These are phyloP conservation scores for Aspergillus japonicus DNA, from an alignment of 2,329 filamentous ascomycete species.

Conservation along the genomic window DNA sequence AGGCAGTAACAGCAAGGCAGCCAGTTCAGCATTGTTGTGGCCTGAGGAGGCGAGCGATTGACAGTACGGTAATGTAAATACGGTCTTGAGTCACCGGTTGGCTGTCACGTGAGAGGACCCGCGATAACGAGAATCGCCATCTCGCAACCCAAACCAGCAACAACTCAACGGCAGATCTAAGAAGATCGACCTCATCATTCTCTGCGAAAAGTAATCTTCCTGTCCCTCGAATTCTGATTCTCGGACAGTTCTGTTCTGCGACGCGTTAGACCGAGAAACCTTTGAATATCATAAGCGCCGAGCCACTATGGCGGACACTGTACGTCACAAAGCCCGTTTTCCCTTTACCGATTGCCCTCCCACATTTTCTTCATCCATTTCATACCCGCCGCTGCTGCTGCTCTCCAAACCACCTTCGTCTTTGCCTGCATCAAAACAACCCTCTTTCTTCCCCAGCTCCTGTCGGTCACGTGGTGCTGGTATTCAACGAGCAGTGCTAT, in stretches of 20 bases:
- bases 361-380: conserved; percentile 40
- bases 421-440: conserved; percentile 13
- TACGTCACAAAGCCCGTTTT: conserved; percentile 40
- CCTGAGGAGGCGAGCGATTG: neutral
- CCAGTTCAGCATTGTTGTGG: neutral
- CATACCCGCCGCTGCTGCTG: conserved; percentile 9
- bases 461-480: neutral
- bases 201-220: neutral
- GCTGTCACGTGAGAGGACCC: conserved; percentile 13
- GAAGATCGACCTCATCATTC: conserved; percentile 4
- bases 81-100: conserved; percentile 18
- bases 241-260: conserved; percentile 1
- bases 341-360: conserved; percentile 39
- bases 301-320: conserved; percentile 43
- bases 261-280: conserved; percentile 3
- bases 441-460: conserved; percentile 1
- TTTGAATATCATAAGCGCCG: neutral
- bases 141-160: conserved; percentile 12
- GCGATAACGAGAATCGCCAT: conserved; percentile 25
- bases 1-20: neutral
- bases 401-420: conserved; percentile 17
- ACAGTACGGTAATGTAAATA: conserved; percentile 8
- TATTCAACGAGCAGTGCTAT: neutral
- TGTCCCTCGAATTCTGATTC: neutral
- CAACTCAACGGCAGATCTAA: neutral